Conservation (phyloP, 345 rosid genomes). For the Euclidium syriacum region DNA sequence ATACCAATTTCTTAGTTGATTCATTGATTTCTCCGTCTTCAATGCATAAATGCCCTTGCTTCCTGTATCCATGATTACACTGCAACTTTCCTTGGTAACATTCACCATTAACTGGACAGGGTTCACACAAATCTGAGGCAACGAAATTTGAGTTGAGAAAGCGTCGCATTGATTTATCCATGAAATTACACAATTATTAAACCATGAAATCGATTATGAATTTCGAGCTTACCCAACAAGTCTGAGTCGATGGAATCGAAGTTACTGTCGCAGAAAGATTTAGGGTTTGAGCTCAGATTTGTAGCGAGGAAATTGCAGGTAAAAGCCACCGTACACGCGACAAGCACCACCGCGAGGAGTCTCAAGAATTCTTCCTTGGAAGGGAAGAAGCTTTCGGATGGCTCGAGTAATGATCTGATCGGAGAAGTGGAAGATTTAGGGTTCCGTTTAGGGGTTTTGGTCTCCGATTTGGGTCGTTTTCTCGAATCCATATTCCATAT, state of each 20-base stretch:
- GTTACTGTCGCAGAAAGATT: conserved; percentile 57
- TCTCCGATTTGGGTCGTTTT: conserved; percentile 37
- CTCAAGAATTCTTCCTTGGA: conserved; percentile 53
- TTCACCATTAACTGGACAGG: conserved; percentile 68
- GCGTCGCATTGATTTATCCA: background rate
- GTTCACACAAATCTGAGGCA: conserved; percentile 61
- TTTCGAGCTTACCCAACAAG: conserved; percentile 37
- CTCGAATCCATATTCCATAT: conserved; percentile 34
- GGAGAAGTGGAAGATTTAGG: conserved; percentile 28
- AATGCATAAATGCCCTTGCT: conserved; percentile 52
- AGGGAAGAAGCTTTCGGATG: conserved; percentile 66
- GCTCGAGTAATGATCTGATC: conserved; percentile 38
- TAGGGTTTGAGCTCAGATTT: conserved; percentile 36
- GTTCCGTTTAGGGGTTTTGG: conserved; percentile 28
- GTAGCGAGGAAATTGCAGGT: conserved; percentile 47
- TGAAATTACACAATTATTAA: background rate
- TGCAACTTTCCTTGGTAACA: conserved; percentile 64
- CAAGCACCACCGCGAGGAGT: conserved; percentile 44
- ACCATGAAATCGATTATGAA: background rate
- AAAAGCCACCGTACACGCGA: conserved; percentile 65
- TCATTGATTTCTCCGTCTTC: conserved; percentile 78
- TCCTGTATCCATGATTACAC: conserved; percentile 60
- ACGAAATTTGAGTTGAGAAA: background rate
- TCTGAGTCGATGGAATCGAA: conserved; percentile 34
- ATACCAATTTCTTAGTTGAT: conserved; percentile 72